Conservation (phyloP, 257 asterid species). For the Fraxinus cuspidata region DNA sequence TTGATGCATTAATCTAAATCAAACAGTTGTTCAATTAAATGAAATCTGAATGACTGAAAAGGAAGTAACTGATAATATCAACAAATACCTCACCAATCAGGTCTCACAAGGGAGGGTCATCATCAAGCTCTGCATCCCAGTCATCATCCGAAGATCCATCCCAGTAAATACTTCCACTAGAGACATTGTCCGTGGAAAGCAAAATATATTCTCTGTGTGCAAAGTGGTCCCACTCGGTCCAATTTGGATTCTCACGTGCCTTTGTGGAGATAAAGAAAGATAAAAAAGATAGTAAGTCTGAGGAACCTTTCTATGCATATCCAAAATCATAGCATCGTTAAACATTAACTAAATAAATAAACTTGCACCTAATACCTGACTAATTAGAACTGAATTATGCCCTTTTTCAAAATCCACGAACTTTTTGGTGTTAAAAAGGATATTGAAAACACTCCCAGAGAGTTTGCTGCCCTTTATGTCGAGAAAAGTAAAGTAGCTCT, state of each 20-base stretch:
- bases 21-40: not conserved
- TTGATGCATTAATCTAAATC: not conserved
- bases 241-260: conserved; percentile 90
- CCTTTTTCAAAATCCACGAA: conserved; percentile 89
- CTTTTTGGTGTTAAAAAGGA: conserved; percentile 93
- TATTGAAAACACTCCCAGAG: conserved; percentile 86
- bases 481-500: conserved; percentile 72
- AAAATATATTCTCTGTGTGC: conserved; percentile 89
- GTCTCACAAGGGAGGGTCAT: conserved; percentile 73
- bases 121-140: not conserved
- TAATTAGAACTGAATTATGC: conserved; percentile 92
- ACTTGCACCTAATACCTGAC: conserved; percentile 63
- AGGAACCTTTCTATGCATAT: conserved; percentile 16
- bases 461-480: conserved; percentile 90
- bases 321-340: conserved; percentile 9
- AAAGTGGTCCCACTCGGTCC: conserved; percentile 99
- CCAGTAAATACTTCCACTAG: conserved; percentile 98
- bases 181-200: conserved; percentile 97
- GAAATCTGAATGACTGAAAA: not conserved
- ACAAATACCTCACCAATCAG: conserved; percentile 47
- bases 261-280: conserved; percentile 28
- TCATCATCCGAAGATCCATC: conserved; percentile 75
- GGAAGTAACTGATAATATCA: not conserved
- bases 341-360: conserved; percentile 1
- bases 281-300: not conserved